phyloP scores from a whole-genome alignment of 1,139 yeast species.

The Kurtzmaniella natalensis region DNA sequence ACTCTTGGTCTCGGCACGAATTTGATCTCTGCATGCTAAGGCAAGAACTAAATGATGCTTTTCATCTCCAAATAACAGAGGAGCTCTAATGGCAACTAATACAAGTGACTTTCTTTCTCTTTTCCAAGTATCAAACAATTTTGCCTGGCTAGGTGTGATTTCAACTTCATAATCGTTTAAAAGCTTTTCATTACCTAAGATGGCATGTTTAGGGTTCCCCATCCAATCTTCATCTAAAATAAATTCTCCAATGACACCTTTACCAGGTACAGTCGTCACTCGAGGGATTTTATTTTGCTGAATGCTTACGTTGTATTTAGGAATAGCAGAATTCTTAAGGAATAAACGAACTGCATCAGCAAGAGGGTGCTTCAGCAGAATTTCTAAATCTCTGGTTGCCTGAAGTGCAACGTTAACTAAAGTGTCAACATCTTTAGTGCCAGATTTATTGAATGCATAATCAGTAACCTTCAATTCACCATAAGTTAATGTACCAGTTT shows the following conservation, averaged over 20 bases:
- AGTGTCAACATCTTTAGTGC: constrained; percentile 9
- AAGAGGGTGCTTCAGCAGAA: constrained; percentile 67
- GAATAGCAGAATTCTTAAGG: constrained; percentile 18
- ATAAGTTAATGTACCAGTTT: constrained; percentile 74
- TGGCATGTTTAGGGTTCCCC: constrained; percentile 30
- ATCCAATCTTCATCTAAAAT: constrained; percentile 15
- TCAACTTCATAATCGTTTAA: constrained; percentile 40
- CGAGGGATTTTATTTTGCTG: constrained; percentile 41
- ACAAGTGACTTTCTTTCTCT: constrained; percentile 59
- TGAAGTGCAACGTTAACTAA: constrained; percentile 36
- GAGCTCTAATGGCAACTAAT: constrained; percentile 43
- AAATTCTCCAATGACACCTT: constrained; percentile 49
- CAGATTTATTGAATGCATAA: constrained; percentile 19
- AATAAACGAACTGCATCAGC: constrained; percentile 54
- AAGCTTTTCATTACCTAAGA: constrained; percentile 64
- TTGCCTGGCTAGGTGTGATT: constrained; percentile 19
- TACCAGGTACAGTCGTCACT: constrained; percentile 53
- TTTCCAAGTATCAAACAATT: constrained; percentile 51
- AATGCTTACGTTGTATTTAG: constrained; percentile 14
- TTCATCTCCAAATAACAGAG: constrained; percentile 20
- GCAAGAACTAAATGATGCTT: constrained; percentile 39
- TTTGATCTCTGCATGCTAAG: constrained; percentile 60
- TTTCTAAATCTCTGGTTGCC: constrained; percentile 56
- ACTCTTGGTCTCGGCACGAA: constrained; percentile 55
- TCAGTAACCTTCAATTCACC: constrained; percentile 59